Evolutionary conservation across 345 rosid species (phyloP).

Genomic region (Arabis alpina): DNA sequence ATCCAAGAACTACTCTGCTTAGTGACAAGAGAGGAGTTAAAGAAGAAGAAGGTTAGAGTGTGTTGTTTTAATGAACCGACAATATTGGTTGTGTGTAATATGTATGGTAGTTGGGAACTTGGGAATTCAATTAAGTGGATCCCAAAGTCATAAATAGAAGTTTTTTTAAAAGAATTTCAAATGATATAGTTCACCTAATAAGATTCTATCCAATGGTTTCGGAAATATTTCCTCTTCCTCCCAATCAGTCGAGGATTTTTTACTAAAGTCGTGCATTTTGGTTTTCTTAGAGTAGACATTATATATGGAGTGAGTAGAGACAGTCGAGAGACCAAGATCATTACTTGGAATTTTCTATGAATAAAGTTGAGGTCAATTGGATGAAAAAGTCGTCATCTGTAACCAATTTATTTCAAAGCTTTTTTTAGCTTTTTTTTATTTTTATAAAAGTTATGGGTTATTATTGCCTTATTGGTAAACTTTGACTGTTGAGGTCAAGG

Average conservation of each 20-base stretch:
- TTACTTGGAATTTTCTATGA: not conserved
- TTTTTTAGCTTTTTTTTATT: not conserved
- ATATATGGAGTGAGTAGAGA: not conserved
- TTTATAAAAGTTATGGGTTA: too few species aligned
- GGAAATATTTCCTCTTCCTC: constrained; percentile 24
- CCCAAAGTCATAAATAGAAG: constrained; percentile 22
- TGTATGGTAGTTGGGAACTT: constrained; percentile 31
- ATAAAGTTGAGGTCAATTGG: not conserved
- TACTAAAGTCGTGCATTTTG: not conserved
- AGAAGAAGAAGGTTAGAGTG: constrained; percentile 12
- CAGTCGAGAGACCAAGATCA: not conserved
- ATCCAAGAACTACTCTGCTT: not conserved
- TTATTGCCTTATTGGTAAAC: too few species aligned
- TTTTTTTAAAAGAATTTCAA: not conserved
- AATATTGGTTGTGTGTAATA: constrained; percentile 23
- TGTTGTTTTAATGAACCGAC: constrained; percentile 28
- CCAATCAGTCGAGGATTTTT: not conserved
- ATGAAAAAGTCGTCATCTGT: not conserved
- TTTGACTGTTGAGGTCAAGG: too few species aligned
- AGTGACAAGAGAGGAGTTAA: not conserved
- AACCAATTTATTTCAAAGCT: not conserved
- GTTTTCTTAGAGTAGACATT: not conserved
- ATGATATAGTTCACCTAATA: constrained; percentile 16
- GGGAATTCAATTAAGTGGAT: constrained; percentile 36
- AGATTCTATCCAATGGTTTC: constrained; percentile 28